Conservation (phyloP, 345 rosid species). For the Kernera saxatilis region DNA sequence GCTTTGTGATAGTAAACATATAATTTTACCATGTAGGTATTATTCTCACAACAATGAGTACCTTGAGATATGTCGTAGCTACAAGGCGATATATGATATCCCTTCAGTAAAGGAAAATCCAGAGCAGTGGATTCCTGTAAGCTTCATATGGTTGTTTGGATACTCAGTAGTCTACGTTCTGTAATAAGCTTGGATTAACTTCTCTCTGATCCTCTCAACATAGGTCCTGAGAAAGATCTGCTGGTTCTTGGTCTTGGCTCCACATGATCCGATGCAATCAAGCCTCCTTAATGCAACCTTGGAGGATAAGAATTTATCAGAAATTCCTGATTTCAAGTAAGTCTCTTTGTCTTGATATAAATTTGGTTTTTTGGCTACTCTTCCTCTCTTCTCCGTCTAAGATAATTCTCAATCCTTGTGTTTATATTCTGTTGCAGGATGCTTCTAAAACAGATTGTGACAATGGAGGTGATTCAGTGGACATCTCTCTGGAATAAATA, state of each 20-base stretch:
- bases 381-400: background rate
- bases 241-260: slow-evolving; percentile 72
- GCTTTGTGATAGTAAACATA: background rate
- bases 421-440: slow-evolving; percentile 38
- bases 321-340: slow-evolving; percentile 64
- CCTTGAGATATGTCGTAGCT: slow-evolving; percentile 88
- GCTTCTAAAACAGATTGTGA: slow-evolving; percentile 70
- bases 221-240: slow-evolving; percentile 74
- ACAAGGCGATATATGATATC: slow-evolving; percentile 84
- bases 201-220: background rate
- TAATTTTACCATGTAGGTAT: slow-evolving; percentile 48
- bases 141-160: background rate
- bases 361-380: background rate
- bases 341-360: slow-evolving; percentile 4
- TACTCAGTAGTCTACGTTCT: background rate
- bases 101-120: slow-evolving; percentile 67
- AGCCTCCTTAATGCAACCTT: slow-evolving; percentile 67
- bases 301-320: slow-evolving; percentile 66
- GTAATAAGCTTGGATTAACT: background rate
- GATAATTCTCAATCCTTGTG: background rate
- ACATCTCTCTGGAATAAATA: slow-evolving; percentile 77
- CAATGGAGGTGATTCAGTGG: slow-evolving; percentile 94
- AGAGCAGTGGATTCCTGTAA: slow-evolving; percentile 68
- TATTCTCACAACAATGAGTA: slow-evolving; percentile 77
- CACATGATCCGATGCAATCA: slow-evolving; percentile 79